Percentiles rank a stretch among this genome's conserved stretches.
Evolutionary conservation across 2,329 filamentous ascomycete species (phyloP).

Genomic region (Spiromastix sp.): DNA sequence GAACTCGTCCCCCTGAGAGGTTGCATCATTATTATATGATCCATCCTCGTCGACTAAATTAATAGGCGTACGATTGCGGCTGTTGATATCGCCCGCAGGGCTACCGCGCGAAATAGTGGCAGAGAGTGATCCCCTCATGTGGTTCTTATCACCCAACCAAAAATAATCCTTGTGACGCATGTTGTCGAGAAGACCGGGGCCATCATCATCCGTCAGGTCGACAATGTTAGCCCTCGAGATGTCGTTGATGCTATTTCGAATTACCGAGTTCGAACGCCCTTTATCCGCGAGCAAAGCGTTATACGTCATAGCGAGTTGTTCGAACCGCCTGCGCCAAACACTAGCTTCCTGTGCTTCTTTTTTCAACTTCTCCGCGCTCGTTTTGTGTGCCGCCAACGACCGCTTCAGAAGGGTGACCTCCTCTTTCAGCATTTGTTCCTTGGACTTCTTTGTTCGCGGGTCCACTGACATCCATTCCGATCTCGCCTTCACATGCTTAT

Average conservation of each 20-base stretch:
- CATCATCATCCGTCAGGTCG: conserved; percentile 8
- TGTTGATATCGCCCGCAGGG: too few relatives aligned
- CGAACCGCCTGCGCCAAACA: conserved; percentile 18
- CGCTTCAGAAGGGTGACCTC: conserved; percentile 13
- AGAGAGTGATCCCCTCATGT: background rate
- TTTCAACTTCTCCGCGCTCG: conserved; percentile 17
- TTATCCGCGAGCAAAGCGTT: too few relatives aligned
- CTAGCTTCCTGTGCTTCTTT: conserved; percentile 18
- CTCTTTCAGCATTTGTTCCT: conserved; percentile 11
- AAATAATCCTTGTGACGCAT: conserved; percentile 22
- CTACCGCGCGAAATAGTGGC: too few relatives aligned
- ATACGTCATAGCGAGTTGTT: conserved; percentile 16
- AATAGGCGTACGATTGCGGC: too few relatives aligned
- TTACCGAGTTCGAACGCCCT: too few relatives aligned
- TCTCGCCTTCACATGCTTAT: conserved; percentile 19
- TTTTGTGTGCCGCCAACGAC: conserved; percentile 15
- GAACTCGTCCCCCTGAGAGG: too few relatives aligned
- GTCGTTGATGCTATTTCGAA: too few relatives aligned
- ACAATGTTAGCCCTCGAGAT: conserved; percentile 4
- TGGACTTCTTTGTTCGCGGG: conserved; percentile 19
- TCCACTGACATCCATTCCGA: conserved; percentile 17
- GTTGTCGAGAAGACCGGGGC: conserved; percentile 13
- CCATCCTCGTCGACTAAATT: too few relatives aligned
- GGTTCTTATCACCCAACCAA: conserved; percentile 17
- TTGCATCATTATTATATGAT: too few relatives aligned